phyloP scores from a whole-genome alignment of 768 basidiomycete genomes.

The Cubamyces sp. region DNA sequence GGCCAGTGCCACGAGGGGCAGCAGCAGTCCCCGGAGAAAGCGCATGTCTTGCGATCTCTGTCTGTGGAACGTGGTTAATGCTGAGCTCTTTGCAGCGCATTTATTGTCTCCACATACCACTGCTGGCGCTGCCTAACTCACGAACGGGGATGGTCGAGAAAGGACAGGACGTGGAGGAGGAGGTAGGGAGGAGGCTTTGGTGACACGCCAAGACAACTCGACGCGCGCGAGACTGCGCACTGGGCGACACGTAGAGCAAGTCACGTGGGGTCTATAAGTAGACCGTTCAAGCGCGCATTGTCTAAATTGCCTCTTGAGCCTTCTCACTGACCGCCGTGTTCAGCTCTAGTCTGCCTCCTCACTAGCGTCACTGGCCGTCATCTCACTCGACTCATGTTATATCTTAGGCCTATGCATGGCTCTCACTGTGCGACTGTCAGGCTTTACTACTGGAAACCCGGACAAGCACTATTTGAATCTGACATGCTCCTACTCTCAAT shows the following conservation, averaged over 20 bases:
- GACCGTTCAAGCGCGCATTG: background rate
- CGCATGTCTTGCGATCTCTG: constrained; percentile 18
- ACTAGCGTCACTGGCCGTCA: no score
- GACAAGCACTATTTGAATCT: no score
- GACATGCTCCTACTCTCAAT: no score
- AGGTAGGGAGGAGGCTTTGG: background rate
- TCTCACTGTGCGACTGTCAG: no score
- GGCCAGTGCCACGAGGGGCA: constrained; percentile 20
- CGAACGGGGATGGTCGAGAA: background rate
- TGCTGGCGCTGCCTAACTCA: background rate
- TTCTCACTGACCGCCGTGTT: background rate
- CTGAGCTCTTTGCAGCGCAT: background rate
- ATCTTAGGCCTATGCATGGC: no score
- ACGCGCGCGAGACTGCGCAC: constrained; percentile 23
- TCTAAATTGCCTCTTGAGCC: no score
- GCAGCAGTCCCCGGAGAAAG: constrained; percentile 24
- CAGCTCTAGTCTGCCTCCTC: no score
- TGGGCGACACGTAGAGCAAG: constrained; percentile 23
- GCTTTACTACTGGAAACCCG: no score
- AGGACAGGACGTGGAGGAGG: constrained; percentile 7
- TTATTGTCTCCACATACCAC: background rate
- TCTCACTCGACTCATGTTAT: no score
- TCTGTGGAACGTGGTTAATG: background rate
- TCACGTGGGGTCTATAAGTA: constrained; percentile 13
- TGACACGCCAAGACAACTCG: constrained; percentile 22